A percentile compares a stretch with the other conserved stretches of the same genome.
These are phyloP conservation scores for Nigrospora oryzae DNA, from an alignment of 2,329 filamentous ascomycete genomes.

Conservation along the genomic window DNA sequence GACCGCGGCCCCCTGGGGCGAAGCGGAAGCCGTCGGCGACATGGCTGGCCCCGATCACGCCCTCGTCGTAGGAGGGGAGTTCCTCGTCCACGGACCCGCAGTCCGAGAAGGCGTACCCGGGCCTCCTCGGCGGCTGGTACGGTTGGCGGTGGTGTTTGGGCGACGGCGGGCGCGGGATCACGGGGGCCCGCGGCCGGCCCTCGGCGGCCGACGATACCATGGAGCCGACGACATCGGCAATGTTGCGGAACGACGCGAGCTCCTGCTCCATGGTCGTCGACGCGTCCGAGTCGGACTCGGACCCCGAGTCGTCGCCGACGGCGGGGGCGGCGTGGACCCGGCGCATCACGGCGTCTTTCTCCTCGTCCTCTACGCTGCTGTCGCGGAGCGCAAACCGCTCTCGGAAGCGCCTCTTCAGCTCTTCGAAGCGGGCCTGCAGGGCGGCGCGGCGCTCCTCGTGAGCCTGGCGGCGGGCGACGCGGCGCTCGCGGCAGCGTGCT, in stretches of 20 bases:
- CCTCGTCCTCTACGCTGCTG: constrained; percentile 19
- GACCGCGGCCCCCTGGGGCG: background rate
- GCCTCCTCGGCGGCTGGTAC: background rate
- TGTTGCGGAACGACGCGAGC: constrained; percentile 3
- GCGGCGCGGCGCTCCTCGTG: constrained; percentile 1
- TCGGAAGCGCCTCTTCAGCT: constrained; percentile 20
- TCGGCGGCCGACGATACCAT: background rate
- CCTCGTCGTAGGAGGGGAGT: constrained; percentile 3
- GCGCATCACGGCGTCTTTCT: constrained; percentile 26
- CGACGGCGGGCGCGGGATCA: background rate
- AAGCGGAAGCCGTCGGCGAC: background rate
- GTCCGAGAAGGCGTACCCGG: constrained; percentile 1
- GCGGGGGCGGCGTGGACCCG: constrained; percentile 6
- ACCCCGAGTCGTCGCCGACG: background rate
- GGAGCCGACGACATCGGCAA: constrained; percentile 3
- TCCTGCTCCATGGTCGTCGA: constrained; percentile 6
- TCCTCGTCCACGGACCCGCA: constrained; percentile 3
- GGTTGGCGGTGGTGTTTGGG: background rate
- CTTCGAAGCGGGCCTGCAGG: constrained; percentile 15
- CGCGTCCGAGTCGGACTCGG: constrained; percentile 1
- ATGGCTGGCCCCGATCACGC: background rate
- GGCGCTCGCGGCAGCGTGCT: no score
- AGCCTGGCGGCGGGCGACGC: no score
- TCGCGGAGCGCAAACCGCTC: constrained; percentile 6
- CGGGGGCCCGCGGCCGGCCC: background rate